Evolutionary conservation across 306 rosid genomes (phyloP), one percentile per base, ranked within the genome.

Genomic region (Vigna mungo): DNA sequence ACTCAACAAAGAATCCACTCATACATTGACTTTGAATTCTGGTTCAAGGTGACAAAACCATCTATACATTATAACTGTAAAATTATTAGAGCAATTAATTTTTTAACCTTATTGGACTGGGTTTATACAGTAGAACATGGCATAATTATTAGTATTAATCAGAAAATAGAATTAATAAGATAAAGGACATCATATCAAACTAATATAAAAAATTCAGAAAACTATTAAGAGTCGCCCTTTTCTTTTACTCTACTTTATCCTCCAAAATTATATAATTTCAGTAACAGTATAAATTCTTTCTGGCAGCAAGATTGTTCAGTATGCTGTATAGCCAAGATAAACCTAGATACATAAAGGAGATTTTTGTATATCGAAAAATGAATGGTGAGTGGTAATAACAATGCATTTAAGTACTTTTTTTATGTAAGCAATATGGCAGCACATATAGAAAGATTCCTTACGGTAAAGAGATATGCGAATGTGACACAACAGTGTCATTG

Each of bases 281-380:
- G 37, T 11, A 72, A 54, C 1, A 55, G 56, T 32, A 64, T 8
- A 78, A 39, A 17, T 48, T 56, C 43, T 52, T 74, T 39, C 54
- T 17, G 23, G 62, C 59, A 18, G 65, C 56, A 56, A 25, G 61
- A 37, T 55, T 13, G 67, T 27, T 43, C 43, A 65, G 53, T 44
- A 4, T 54, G 32, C 66, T 27, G 64, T 14, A 2, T 15, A 27
- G 39, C 21, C 55, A 23, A 8, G 53, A 61, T 4, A 17, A 44
- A 60, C 43, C 80, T 14, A 56, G 10, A 52, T 41, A 60, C 73
- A 53, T 16, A 15, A 64, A n/a, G 54, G 60, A 56, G 6, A 51
- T 78, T 8, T 41, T 65, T 72, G 63, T 73, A 48, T 34, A 11
- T 1, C 16, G n/a, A 36, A 68, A 41, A 36, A 71, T 37, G 20